Percentiles rank a stretch among this genome's conserved stretches.
Evolutionary conservation across 345 rosid species (phyloP).

Genomic region (Adansonia digitata): DNA sequence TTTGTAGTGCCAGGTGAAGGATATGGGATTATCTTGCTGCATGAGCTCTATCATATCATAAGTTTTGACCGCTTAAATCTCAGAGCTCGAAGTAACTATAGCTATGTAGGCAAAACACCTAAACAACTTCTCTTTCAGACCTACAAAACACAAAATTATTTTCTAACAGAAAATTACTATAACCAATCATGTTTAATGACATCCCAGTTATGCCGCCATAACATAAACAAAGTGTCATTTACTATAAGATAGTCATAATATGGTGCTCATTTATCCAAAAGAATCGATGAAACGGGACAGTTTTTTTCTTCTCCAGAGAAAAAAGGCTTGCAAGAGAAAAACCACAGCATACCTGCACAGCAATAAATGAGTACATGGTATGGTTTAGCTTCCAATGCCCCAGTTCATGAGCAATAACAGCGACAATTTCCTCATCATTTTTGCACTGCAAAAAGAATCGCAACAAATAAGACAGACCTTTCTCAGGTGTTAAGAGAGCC

Average conservation of each 20-base stretch:
- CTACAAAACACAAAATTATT: background rate
- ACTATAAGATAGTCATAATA: background rate
- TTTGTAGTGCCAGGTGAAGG: background rate
- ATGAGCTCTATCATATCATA: background rate
- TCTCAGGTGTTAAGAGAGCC: background rate
- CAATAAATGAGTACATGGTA: slow-evolving; percentile 84
- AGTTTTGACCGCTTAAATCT: background rate
- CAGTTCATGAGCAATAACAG: slow-evolving; percentile 95
- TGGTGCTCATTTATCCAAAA: background rate
- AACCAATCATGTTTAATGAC: background rate
- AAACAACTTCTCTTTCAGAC: background rate
- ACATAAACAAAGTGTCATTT: background rate
- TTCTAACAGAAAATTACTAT: background rate
- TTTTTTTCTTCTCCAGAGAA: background rate
- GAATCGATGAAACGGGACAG: background rate
- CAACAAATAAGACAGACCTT: slow-evolving; percentile 8
- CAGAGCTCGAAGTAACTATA: background rate
- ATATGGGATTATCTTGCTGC: background rate
- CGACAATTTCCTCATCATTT: slow-evolving; percentile 89
- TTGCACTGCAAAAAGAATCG: slow-evolving; percentile 59
- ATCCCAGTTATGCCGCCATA: background rate
- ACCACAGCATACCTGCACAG: slow-evolving; percentile 61
- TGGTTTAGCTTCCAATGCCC: slow-evolving; percentile 99
- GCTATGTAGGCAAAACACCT: background rate
- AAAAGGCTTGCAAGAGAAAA: slow-evolving; percentile 1